phyloP scores from a whole-genome alignment of 2,329 filamentous ascomycete species.

The Microsporum canis region DNA sequence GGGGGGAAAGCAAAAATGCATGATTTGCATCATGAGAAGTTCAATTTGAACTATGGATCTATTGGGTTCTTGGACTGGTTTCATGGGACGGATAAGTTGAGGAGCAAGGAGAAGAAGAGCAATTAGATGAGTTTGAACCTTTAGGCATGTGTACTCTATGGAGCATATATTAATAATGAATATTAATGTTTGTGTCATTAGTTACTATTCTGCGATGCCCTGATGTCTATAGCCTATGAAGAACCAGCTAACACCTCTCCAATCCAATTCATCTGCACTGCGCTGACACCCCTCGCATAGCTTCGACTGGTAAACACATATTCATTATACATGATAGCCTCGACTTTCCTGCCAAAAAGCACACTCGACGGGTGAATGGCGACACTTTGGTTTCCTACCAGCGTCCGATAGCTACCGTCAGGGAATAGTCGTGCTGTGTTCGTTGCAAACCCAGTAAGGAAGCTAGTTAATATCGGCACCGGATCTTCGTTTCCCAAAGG shows the following conservation, averaged over 20 bases:
- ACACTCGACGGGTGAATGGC: slow-evolving; percentile 53
- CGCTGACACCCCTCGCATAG: slow-evolving; percentile 52
- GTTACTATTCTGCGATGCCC: background rate
- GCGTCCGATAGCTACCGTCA: slow-evolving; percentile 50
- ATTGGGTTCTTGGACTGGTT: slow-evolving; percentile 46
- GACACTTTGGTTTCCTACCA: slow-evolving; percentile 50
- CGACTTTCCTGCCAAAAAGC: slow-evolving; percentile 48
- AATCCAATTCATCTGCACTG: slow-evolving; percentile 52
- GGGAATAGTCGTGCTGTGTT: slow-evolving; percentile 51
- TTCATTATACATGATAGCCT: slow-evolving; percentile 55
- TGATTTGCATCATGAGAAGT: slow-evolving; percentile 48
- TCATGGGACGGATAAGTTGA: slow-evolving; percentile 35
- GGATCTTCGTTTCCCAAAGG: slow-evolving; percentile 26
- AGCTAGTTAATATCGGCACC: slow-evolving; percentile 44
- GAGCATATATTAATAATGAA: too few relatives aligned
- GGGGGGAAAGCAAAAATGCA: slow-evolving; percentile 41
- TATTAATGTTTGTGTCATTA: too few relatives aligned
- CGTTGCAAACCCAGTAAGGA: slow-evolving; percentile 48
- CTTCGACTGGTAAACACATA: slow-evolving; percentile 55
- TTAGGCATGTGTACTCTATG: too few relatives aligned
- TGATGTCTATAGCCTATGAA: background rate
- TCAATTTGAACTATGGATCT: slow-evolving; percentile 44
- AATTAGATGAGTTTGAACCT: background rate
- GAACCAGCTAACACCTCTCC: slow-evolving; percentile 35
- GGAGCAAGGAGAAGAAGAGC: background rate